Percentiles rank a stretch among this genome's conserved stretches.
Evolutionary conservation across 495 filamentous ascomycete genomes (phyloP).

Genomic region (Parmelia sp.): DNA sequence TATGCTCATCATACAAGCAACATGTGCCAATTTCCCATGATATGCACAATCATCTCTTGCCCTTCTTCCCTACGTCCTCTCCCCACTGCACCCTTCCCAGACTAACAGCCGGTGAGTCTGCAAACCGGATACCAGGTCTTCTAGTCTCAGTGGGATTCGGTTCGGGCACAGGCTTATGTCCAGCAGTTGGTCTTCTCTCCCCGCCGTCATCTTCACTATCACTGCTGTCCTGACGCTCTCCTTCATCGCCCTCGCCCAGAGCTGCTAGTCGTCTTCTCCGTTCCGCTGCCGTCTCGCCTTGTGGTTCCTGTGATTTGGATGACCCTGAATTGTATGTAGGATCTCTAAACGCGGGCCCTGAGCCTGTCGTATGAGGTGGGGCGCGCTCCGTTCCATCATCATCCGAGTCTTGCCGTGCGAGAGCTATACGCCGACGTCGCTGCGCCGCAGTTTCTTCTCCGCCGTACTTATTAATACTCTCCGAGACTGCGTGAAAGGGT

Average conservation of each 20-base stretch:
- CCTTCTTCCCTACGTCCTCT: constrained; percentile 20
- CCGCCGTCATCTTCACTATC: constrained; percentile 59
- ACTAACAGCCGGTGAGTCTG: constrained; percentile 23
- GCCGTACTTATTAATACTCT: constrained; percentile 39
- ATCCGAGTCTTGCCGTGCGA: constrained; percentile 48
- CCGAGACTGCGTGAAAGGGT: constrained; percentile 42
- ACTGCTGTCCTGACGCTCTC: constrained; percentile 30
- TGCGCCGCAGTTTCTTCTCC: constrained; percentile 41
- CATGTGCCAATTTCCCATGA: not conserved
- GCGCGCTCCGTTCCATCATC: constrained; percentile 54
- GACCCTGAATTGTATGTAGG: constrained; percentile 6
- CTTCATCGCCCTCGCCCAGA: constrained; percentile 57
- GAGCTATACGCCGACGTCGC: constrained; percentile 40
- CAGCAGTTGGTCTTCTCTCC: constrained; percentile 50
- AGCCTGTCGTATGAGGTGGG: constrained; percentile 32
- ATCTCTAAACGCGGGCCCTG: not conserved
- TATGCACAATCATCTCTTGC: not conserved
- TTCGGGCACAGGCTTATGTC: constrained; percentile 41
- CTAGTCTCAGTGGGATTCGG: constrained; percentile 14
- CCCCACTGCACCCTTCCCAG: constrained; percentile 26
- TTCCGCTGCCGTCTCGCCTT: constrained; percentile 76
- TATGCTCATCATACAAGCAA: not conserved
- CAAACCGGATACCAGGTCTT: constrained; percentile 23
- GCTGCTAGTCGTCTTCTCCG: constrained; percentile 76
- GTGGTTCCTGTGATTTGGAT: constrained; percentile 34